A percentile compares a stretch with the other conserved stretches of the same genome.
phyloP scores from a whole-genome alignment of 176 grass and related monocot genomes.

The Typha latifolia region DNA sequence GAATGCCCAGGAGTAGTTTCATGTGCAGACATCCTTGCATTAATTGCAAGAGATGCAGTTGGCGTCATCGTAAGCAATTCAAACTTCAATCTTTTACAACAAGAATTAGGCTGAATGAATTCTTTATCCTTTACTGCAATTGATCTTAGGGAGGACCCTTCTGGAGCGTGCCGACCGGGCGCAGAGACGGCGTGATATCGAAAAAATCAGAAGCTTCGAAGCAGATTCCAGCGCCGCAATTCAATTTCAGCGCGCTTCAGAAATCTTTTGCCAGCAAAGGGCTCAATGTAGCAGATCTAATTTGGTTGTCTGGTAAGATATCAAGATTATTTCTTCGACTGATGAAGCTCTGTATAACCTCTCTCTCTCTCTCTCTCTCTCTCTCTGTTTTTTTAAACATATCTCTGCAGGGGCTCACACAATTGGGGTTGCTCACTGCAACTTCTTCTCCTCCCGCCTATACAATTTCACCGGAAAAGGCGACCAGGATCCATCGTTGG shows the following conservation, averaged over 20 bases:
- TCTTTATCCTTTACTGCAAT: neutral
- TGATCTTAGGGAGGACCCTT: constrained; percentile 58
- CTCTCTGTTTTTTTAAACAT: too few relatives aligned
- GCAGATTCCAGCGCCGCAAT: constrained; percentile 46
- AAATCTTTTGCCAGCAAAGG: constrained; percentile 58
- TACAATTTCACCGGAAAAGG: constrained; percentile 83
- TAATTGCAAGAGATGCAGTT: constrained; percentile 72
- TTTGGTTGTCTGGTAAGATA: constrained; percentile 64
- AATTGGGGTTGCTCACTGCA: constrained; percentile 66
- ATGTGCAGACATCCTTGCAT: constrained; percentile 73
- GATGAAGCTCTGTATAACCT: neutral
- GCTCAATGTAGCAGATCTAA: constrained; percentile 59
- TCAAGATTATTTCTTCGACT: neutral
- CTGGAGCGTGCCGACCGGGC: constrained; percentile 78
- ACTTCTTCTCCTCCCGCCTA: constrained; percentile 38
- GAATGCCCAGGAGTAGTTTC: constrained; percentile 95
- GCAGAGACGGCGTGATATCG: constrained; percentile 72
- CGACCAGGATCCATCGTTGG: constrained; percentile 52
- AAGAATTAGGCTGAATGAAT: neutral
- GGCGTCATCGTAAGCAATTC: constrained; percentile 35
- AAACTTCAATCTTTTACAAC: neutral
- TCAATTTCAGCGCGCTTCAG: constrained; percentile 62
- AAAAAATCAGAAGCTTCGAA: constrained; percentile 48
- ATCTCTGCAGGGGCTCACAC: constrained; percentile 95
- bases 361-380: too few relatives aligned